Evolutionary conservation across 2,329 filamentous ascomycete genomes (phyloP).

Genomic region (Ramichloridium luteum): DNA sequence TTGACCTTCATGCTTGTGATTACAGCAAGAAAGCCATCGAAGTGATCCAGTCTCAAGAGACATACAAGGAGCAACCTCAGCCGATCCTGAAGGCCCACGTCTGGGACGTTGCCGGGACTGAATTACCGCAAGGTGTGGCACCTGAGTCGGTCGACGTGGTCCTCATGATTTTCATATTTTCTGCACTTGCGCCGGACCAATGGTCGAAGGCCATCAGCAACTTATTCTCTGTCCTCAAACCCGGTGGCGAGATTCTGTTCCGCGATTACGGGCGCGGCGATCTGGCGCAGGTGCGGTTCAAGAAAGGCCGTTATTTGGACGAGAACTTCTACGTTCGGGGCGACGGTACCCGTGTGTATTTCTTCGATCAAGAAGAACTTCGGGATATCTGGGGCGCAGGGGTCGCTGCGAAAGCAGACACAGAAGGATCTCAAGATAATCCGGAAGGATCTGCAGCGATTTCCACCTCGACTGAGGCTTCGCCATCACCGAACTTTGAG

Average conservation of each 20-base stretch:
- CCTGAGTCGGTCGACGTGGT: conserved; percentile 82
- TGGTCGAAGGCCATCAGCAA: conserved; percentile 77
- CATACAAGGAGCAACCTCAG: conserved; percentile 48
- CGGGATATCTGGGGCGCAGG: conserved; percentile 59
- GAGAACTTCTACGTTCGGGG: conserved; percentile 97
- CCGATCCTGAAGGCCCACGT: conserved; percentile 71
- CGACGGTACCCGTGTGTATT: conserved; percentile 93
- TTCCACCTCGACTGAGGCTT: conserved; percentile 5
- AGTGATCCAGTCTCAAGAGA: conserved; percentile 69
- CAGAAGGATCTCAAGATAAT: conserved; percentile 12
- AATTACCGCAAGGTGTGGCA: conserved; percentile 61
- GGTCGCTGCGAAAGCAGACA: conserved; percentile 13
- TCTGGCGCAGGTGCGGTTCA: conserved; percentile 91
- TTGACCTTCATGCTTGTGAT: conserved; percentile 88
- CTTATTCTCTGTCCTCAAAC: conserved; percentile 70
- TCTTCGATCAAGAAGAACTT: conserved; percentile 83
- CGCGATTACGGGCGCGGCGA: conserved; percentile 94
- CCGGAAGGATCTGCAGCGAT: too few species aligned
- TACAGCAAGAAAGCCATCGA: conserved; percentile 93
- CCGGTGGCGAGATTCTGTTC: conserved; percentile 87
- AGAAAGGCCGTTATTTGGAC: conserved; percentile 83
- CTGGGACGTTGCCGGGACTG: conserved; percentile 68
- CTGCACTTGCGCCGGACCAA: conserved; percentile 70
- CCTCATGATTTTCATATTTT: conserved; percentile 95
- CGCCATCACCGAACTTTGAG: conserved; percentile 45